Conservation (phyloP, 2,329 filamentous ascomycete genomes). For the Exophiala aquamarina region DNA sequence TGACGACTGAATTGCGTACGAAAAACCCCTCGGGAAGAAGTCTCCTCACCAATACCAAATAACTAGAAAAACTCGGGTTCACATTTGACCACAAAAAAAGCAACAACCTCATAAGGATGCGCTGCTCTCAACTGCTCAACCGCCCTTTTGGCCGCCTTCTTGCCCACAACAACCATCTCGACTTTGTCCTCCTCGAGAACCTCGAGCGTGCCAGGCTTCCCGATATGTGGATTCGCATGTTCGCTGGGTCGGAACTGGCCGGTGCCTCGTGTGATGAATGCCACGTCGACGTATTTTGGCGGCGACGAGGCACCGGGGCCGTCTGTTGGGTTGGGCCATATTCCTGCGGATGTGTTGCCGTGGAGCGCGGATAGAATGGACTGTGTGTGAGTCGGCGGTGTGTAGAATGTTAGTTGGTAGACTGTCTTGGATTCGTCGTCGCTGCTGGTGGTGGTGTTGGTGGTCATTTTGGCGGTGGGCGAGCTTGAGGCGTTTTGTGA, state of each 20-base stretch:
- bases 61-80: conserved; percentile 26
- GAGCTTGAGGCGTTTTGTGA: neutral
- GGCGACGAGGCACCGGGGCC: neutral
- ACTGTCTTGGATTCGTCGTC: conserved; percentile 8
- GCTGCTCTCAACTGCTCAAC: conserved; percentile 41
- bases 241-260: conserved; percentile 44
- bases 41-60: neutral
- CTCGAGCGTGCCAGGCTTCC: conserved; percentile 39
- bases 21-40: too few relatives aligned
- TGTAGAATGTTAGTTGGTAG: conserved; percentile 47
- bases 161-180: conserved; percentile 44
- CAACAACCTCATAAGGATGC: conserved; percentile 49
- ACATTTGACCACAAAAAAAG: conserved; percentile 45
- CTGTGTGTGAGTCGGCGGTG: conserved; percentile 39
- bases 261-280: conserved; percentile 41
- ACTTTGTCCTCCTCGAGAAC: conserved; percentile 43
- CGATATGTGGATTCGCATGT: conserved; percentile 42
- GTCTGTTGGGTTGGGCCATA: conserved; percentile 32
- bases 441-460: neutral
- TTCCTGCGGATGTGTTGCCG: conserved; percentile 39
- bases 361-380: conserved; percentile 44
- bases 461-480: neutral
- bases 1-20: too few relatives aligned
- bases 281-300: conserved; percentile 37
- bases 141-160: conserved; percentile 37